Conservation (phyloP, 108 stramenopile species). For the Chaetoceros muelleri region DNA sequence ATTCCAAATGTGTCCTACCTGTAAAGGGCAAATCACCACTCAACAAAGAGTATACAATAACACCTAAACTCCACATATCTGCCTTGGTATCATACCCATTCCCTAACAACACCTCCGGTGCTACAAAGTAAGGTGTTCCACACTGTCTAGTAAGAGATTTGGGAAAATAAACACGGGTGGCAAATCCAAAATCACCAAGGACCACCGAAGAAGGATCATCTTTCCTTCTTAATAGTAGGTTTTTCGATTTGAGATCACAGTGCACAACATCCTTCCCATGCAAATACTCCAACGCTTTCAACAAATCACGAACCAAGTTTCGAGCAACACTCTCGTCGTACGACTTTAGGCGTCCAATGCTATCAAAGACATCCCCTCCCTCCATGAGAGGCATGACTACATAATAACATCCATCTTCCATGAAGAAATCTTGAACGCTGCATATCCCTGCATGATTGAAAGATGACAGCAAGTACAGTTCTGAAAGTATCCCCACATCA, state of each 20-base stretch:
- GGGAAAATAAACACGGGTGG: slow-evolving; percentile 60
- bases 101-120: slow-evolving; percentile 87
- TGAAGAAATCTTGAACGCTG: slow-evolving; percentile 89
- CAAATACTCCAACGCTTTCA: slow-evolving; percentile 63
- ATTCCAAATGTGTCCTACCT: slow-evolving; percentile 60
- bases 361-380: slow-evolving; percentile 89
- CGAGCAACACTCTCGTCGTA: slow-evolving; percentile 82
- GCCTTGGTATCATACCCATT: slow-evolving; percentile 69
- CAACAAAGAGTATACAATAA: slow-evolving; percentile 87
- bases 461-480: slow-evolving; percentile 79
- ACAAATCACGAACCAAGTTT: slow-evolving; percentile 64
- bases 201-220: slow-evolving; percentile 76
- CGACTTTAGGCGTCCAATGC: slow-evolving; percentile 74
- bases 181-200: slow-evolving; percentile 90
- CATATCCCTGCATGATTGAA: slow-evolving; percentile 82
- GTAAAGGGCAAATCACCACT: slow-evolving; percentile 83
- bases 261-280: slow-evolving; percentile 69
- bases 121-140: slow-evolving; percentile 93
- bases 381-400: slow-evolving; percentile 85
- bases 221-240: slow-evolving; percentile 60
- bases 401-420: slow-evolving; percentile 73
- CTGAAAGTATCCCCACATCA: slow-evolving; percentile 75
- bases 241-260: slow-evolving; percentile 91
- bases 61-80: slow-evolving; percentile 96
- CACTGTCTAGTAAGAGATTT: slow-evolving; percentile 71